Evolutionary conservation across 2,329 filamentous ascomycete species (phyloP).

Genomic region (Trichoderma sp.): DNA sequence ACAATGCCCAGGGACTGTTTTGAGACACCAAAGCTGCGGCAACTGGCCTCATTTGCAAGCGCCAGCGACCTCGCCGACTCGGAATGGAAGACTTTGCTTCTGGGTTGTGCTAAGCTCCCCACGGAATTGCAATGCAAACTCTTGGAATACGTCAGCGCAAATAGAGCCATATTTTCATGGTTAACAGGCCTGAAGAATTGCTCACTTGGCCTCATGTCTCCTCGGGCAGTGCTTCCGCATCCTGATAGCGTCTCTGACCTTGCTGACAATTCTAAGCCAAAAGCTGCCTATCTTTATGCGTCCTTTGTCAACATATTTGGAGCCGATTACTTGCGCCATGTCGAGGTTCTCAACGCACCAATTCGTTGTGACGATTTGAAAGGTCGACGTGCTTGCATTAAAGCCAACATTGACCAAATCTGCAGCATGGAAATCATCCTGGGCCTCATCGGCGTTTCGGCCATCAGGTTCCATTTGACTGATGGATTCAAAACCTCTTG

Average conservation of each 20-base stretch:
- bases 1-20: not conserved
- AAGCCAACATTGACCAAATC: not conserved
- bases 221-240: too few species aligned
- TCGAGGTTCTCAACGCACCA: not conserved
- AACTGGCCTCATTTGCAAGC: not conserved
- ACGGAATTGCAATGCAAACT: not conserved
- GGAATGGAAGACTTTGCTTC: not conserved
- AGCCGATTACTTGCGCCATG: not conserved
- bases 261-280: not conserved
- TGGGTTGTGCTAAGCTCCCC: not conserved
- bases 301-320: not conserved
- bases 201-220: not conserved
- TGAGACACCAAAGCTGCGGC: not conserved
- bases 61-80: not conserved
- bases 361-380: not conserved
- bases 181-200: not conserved
- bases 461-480: not conserved
- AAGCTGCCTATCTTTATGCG: not conserved
- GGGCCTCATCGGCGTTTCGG: not conserved
- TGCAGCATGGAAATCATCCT: not conserved
- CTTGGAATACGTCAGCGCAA: not conserved
- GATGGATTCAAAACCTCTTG: not conserved
- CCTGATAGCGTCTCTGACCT: not conserved
- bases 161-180: not conserved
- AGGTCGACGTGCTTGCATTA: not conserved